Base-by-base conservation (phyloP, 305 asterid species). In the Fraxinus angustifolia region DNA sequence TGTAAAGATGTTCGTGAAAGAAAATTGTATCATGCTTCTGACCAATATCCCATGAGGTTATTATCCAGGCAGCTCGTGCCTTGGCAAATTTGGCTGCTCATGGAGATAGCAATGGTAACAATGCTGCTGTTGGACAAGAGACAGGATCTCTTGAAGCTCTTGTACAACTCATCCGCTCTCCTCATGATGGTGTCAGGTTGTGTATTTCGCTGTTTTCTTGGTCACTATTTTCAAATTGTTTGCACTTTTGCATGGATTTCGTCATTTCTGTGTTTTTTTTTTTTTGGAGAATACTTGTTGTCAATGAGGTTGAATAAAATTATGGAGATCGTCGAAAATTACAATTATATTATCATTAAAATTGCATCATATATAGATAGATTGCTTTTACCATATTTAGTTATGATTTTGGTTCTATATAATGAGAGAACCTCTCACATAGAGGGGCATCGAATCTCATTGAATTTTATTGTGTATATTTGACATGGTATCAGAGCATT, bases 71-170 rank as follows among this genome's bases (percentile, higher is more conserved):
- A 38, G 92, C 92, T 75, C 89, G 92, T 68, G 92, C 92, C 60
- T 84, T 89, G 77, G 92, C 92, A 75, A 89, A 89, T 86, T 87
- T 89, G 76, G 92, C 92, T 74, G 92, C 92, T 77, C 90, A 89
- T 81, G 92, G 92, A 78, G 92, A 89, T 75, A 84, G 92, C 83
- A 89, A 89, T 42, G 85, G 83, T 77, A 89, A 89, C 79, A 89
- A 89, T 87, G 87, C 92, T 68, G 87, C 88, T 40, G 92, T 89
- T 77, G 92, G 92, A 83, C 89, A 83, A 87, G 90, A 89, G 84
- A 83, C 89, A 12, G 92, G 92, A 86, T 89, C 92, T 60, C 88
- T 89, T 76, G 90, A 89, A 78, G 89, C 92, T 42, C 92, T 89
- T 78, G 92, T 89, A 80, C 87, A 85, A 45, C 92, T 89, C 73